phyloP scores from a whole-genome alignment of 352 stramenopile genomes.

The Pythium aristosporum region DNA sequence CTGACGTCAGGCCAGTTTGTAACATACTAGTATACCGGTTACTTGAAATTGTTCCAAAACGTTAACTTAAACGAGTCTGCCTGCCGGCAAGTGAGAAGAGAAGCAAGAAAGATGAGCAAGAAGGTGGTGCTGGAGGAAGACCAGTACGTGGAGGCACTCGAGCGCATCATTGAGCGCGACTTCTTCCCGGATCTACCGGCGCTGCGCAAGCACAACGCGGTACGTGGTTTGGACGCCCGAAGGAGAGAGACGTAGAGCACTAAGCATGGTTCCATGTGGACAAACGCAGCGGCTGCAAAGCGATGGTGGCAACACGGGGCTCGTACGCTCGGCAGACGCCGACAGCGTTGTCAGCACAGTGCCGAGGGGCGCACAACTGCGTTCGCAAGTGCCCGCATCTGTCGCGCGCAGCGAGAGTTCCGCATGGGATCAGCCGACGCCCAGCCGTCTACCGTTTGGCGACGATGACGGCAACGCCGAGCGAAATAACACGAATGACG shows the following conservation, averaged over 20 bases:
- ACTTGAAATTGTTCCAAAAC: neutral
- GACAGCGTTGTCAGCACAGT: slow-evolving; percentile 1
- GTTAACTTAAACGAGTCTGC: slow-evolving; percentile 12
- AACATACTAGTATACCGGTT: neutral
- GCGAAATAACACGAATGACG: neutral
- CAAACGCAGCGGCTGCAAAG: slow-evolving; percentile 4
- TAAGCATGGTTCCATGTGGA: neutral
- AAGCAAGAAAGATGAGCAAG: slow-evolving; percentile 26
- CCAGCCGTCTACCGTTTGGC: slow-evolving; percentile 9
- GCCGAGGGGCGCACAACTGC: neutral
- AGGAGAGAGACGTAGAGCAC: too few species aligned
- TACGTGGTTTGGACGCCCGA: slow-evolving; percentile 13
- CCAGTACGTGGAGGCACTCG: slow-evolving; percentile 69
- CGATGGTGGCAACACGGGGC: neutral
- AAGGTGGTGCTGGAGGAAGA: slow-evolving; percentile 81
- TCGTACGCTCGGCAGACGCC: neutral
- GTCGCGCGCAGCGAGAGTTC: slow-evolving; percentile 19
- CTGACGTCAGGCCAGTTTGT: neutral
- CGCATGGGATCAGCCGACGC: slow-evolving; percentile 68
- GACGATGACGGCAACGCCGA: slow-evolving; percentile 12
- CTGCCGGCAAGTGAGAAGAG: neutral
- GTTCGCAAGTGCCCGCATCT: neutral
- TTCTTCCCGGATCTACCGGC: slow-evolving; percentile 78
- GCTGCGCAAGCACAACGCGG: slow-evolving; percentile 57
- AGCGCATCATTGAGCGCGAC: slow-evolving; percentile 83